Conservation (phyloP, 306 rosid species). For the Astragalus glycyphyllos region DNA sequence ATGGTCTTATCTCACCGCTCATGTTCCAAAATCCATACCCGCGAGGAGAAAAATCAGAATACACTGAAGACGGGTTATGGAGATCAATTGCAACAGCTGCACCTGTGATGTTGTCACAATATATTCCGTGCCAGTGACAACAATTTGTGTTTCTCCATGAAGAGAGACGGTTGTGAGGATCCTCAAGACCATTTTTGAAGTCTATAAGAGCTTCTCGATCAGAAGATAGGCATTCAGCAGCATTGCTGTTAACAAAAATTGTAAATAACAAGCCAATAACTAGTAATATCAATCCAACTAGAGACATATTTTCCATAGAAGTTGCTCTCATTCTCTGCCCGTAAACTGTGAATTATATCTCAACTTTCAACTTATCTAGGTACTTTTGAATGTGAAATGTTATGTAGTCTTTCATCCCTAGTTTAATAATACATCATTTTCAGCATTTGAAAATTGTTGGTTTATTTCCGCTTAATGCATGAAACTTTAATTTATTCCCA, state of each 20-base stretch:
- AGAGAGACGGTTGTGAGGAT: conserved; percentile 44
- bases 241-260: background rate
- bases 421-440: no score
- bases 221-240: conserved; percentile 36
- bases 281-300: conserved; percentile 18
- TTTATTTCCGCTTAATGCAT: background rate
- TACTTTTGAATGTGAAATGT: no score
- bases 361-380: background rate
- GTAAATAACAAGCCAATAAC: background rate
- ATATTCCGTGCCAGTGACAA: conserved; percentile 40
- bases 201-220: conserved; percentile 50
- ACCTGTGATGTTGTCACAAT: conserved; percentile 44
- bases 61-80: conserved; percentile 37
- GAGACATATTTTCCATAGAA: conserved; percentile 31
- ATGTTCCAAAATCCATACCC: conserved; percentile 47
- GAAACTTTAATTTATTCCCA: background rate
- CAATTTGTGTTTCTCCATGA: conserved; percentile 45
- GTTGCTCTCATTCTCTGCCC: conserved; percentile 6
- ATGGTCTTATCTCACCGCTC: conserved; percentile 53
- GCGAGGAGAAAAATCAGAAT: background rate
- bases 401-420: no score
- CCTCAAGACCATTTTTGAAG: conserved; percentile 56
- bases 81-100: conserved; percentile 52
- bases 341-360: background rate
- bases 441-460: background rate